A percentile compares a stretch with the other conserved stretches of the same genome.
phyloP scores from a whole-genome alignment of 2,329 filamentous ascomycete genomes.

The Diaporthe citrichinensis region DNA sequence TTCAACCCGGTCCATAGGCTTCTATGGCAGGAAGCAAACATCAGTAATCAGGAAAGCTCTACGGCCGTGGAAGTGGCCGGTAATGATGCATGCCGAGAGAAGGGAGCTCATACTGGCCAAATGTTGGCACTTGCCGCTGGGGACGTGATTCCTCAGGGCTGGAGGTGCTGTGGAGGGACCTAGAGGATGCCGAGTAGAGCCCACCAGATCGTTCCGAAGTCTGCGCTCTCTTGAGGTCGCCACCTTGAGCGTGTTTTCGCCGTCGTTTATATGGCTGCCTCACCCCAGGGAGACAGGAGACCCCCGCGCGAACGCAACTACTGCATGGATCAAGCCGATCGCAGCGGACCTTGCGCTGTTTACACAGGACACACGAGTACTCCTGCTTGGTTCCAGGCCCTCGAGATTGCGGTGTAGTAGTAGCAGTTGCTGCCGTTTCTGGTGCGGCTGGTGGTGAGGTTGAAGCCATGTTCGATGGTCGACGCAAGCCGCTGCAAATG shows the following conservation, averaged over 20 bases:
- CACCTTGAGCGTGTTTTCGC: constrained; percentile 54
- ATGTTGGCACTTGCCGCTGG: constrained; percentile 39
- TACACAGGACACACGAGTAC: constrained; percentile 66
- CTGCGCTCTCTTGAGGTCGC: constrained; percentile 8
- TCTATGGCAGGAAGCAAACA: constrained; percentile 31
- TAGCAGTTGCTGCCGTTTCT: neutral
- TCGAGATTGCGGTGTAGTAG: constrained; percentile 18
- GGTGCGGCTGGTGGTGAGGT: neutral
- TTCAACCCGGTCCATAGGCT: constrained; percentile 45
- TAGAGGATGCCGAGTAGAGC: constrained; percentile 21
- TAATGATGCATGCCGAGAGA: neutral
- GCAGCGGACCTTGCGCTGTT: constrained; percentile 66
- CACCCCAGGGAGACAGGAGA: constrained; percentile 52
- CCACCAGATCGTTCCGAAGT: constrained; percentile 4
- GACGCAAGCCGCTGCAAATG: neutral
- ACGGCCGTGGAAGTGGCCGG: constrained; percentile 54
- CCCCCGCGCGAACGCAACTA: constrained; percentile 55
- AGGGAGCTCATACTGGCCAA: constrained; percentile 39
- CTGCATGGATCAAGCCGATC: constrained; percentile 60
- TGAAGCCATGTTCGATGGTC: constrained; percentile 1
- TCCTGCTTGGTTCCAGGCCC: constrained; percentile 35
- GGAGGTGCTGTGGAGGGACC: constrained; percentile 30
- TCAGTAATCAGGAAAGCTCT: constrained; percentile 56
- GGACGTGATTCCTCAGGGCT: constrained; percentile 20
- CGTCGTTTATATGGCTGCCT: constrained; percentile 60